Percentiles rank a stretch among this genome's conserved stretches.
Conservation (phyloP, 768 basidiomycete species). For the Russula virescens region DNA sequence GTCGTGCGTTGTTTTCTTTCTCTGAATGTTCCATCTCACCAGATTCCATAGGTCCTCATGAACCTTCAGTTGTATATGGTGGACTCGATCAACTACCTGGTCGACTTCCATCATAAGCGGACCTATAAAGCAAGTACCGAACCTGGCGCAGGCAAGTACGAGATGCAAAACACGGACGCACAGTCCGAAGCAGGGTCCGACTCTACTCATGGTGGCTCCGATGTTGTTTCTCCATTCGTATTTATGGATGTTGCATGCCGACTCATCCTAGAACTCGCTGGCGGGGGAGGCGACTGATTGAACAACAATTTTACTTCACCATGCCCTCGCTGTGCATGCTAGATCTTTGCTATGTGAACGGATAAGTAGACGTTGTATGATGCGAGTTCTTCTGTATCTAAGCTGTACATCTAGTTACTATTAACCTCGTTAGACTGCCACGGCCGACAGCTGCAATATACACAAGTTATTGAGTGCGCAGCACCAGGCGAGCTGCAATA, state of each 20-base stretch:
- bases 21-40: conserved; percentile 1
- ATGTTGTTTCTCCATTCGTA: conserved; percentile 80
- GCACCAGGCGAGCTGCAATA: too few species aligned
- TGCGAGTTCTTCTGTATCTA: conserved; percentile 17
- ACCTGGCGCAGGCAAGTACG: conserved; percentile 63
- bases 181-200: conserved; percentile 52
- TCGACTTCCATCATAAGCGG: conserved; percentile 97
- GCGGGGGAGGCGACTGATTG: conserved; percentile 36
- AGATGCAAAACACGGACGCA: conserved; percentile 51
- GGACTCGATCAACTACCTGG: conserved; percentile 91
- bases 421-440: background rate
- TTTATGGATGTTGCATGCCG: conserved; percentile 96
- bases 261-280: conserved; percentile 90
- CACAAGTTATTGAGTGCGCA: background rate
- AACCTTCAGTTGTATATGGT: conserved; percentile 97
- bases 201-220: conserved; percentile 49
- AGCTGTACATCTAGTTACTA: conserved; percentile 18
- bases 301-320: background rate
- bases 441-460: conserved; percentile 11
- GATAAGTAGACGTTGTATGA: conserved; percentile 11
- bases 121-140: conserved; percentile 75
- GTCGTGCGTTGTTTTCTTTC: conserved; percentile 56
- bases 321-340: conserved; percentile 3
- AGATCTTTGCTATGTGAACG: conserved; percentile 11
- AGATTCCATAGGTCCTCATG: conserved; percentile 71